Evolutionary conservation across 1,284 basidiomycete genomes (phyloP), one percentile per base, ranked within the genome.

Genomic region (Trametes pubescens): DNA sequence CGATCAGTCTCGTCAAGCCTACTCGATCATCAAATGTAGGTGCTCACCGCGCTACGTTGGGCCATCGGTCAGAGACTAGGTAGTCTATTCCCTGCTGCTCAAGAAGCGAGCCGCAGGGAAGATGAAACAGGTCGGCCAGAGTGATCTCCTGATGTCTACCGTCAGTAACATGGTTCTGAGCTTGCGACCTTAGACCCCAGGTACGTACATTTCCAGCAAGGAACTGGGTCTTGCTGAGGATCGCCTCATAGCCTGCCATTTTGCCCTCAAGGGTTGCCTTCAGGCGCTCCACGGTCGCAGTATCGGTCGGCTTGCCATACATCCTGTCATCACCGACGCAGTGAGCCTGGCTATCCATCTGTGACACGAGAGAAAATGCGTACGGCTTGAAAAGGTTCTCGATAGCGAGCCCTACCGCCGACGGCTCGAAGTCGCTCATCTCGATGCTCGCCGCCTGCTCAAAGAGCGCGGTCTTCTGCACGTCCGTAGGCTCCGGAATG

Each of bases 371-470:
- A 32, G 3, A 1, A 24, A 10, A 37, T 40, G 68, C 73, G 61
- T 68, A 84, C 82, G 74, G 75, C 66, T 82, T 83, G 73, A 84
- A 81, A 43, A 86, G 69, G 66, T 78, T 80, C 76, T 88, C 83
- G 7, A 57, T 60, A 8, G 79, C 77, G 26, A 84, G 75, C 13
- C 72, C 75, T 22, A 67, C 68, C 10, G 80, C 83, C 60, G 69
- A 76, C 0, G 78, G 74, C 63, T 88, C 82, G 65, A 88, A 89
- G 75, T 87, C 81, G 64, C 73, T 71, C 32, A 74, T 65, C 75
- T 90, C 88, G 68, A 85, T 75, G 24, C 80, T 82, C 34, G 79
- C 80, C 0, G 86, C 88, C 72, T 86, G 83, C 73, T 89, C 86
- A 72, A 86, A 87, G 34, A 78, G 72, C 24, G 81, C 85, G 35